Evolutionary conservation across 164 flowering plant genomes (phyloP).

Genomic region (Magnolia officinalis): DNA sequence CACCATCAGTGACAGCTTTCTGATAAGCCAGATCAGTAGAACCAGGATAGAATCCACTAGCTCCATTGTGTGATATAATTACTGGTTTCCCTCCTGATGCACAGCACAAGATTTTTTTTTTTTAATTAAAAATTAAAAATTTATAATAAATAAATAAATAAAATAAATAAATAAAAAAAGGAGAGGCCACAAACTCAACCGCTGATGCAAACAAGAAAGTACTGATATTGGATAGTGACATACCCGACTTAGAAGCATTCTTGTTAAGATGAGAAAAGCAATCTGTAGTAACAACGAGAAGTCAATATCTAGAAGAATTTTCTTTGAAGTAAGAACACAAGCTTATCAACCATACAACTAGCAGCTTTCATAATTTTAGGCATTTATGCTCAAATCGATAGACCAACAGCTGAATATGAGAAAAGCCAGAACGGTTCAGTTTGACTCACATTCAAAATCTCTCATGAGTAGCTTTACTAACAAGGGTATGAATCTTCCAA

Average conservation of each 20-base stretch:
- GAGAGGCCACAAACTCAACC: neutral
- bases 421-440: no score
- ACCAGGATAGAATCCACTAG: conserved; percentile 85
- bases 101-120: conserved; percentile 2
- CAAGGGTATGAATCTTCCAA: no score
- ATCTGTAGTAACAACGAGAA: conserved; percentile 40
- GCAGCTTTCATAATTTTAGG: neutral
- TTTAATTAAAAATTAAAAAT: neutral
- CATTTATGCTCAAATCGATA: neutral
- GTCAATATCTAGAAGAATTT: conserved; percentile 10
- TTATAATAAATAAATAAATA: no score
- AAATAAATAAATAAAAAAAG: neutral
- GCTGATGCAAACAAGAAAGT: neutral
- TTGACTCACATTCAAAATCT: no score
- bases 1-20: conserved; percentile 81
- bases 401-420: neutral
- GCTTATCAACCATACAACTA: neutral
- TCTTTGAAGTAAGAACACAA: neutral
- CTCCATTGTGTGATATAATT: conserved; percentile 74
- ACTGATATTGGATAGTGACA: neutral
- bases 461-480: no score
- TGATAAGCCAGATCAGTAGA: conserved; percentile 76
- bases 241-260: conserved; percentile 58
- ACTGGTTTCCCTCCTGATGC: conserved; percentile 49
- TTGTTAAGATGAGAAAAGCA: conserved; percentile 68